These are phyloP conservation scores for Hawksworthiomyces lignivorus DNA, from an alignment of 2,329 filamentous ascomycete species.

Conservation along the genomic window DNA sequence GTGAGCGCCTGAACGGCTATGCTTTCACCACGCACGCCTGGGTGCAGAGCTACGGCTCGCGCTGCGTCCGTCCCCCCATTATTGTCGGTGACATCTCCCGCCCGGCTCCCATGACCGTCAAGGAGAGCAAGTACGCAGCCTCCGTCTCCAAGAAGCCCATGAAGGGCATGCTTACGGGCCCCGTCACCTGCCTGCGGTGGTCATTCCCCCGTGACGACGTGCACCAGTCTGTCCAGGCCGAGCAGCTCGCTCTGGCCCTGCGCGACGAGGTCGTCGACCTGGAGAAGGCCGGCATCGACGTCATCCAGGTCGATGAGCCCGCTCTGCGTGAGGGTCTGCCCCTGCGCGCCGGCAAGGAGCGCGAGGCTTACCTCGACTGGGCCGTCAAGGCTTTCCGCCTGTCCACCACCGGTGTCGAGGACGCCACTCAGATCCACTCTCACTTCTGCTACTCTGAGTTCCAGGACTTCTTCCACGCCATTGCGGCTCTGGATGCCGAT, in stretches of 20 bases:
- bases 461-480: constrained; percentile 99
- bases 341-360: constrained; percentile 87
- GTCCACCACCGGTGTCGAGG: constrained; percentile 83
- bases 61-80: constrained; percentile 96
- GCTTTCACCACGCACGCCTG: constrained; percentile 98
- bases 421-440: constrained; percentile 98
- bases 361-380: constrained; percentile 94
- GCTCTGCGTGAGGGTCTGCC: constrained; percentile 99
- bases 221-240: constrained; percentile 96
- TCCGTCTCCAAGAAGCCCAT: constrained; percentile 97
- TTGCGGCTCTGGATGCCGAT: constrained; percentile 93
- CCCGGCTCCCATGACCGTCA: constrained; percentile 96
- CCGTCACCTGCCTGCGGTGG: constrained; percentile 98
- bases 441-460: constrained; percentile 99
- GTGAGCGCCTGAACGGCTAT: constrained; percentile 93
- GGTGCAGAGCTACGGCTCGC: constrained; percentile 96
- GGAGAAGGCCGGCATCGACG: constrained; percentile 89
- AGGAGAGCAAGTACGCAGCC: constrained; percentile 99
- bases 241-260: constrained; percentile 96
- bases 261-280: constrained; percentile 98
- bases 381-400: constrained; percentile 98
- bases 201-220: constrained; percentile 99
- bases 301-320: constrained; percentile 99
- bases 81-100: constrained; percentile 98
- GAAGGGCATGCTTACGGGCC: constrained; percentile 99